Evolutionary conservation across 495 filamentous ascomycete species (phyloP).

Genomic region (Talaromyces wortmannii): DNA sequence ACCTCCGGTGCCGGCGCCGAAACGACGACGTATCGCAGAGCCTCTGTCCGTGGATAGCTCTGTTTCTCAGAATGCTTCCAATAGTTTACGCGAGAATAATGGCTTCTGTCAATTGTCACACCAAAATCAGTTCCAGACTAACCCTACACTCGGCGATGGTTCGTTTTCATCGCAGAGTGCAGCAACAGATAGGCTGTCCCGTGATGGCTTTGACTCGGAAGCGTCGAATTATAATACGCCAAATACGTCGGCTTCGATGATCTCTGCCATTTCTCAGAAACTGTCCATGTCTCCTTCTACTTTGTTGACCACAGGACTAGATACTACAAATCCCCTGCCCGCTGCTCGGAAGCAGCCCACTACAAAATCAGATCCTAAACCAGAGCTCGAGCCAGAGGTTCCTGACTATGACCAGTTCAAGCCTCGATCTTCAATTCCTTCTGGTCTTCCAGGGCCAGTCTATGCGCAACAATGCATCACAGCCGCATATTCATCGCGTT

Average conservation of each 20-base stretch:
- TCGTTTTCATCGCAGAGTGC: constrained; percentile 4
- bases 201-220: constrained; percentile 11
- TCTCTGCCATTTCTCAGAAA: constrained; percentile 14
- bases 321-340: constrained; percentile 11
- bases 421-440: constrained; percentile 76
- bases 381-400: not conserved
- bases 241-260: constrained; percentile 21
- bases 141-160: not conserved
- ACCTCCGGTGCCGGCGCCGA: not conserved
- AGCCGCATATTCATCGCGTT: constrained; percentile 80
- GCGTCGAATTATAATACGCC: constrained; percentile 16
- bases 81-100: not conserved
- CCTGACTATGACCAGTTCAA: constrained; percentile 26
- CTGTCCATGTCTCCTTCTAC: constrained; percentile 27
- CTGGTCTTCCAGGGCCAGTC: constrained; percentile 59
- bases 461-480: constrained; percentile 84
- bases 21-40: constrained; percentile 3
- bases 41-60: not conserved
- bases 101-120: constrained; percentile 1
- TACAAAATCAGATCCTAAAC: not conserved
- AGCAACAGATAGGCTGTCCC: constrained; percentile 4
- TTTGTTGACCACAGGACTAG: constrained; percentile 5
- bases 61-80: not conserved
- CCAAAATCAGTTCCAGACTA: constrained; percentile 10
- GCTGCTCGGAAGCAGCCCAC: constrained; percentile 6